Base-by-base conservation (phyloP, 2,329 filamentous ascomycete species). In the Xylariales sp. region DNA sequence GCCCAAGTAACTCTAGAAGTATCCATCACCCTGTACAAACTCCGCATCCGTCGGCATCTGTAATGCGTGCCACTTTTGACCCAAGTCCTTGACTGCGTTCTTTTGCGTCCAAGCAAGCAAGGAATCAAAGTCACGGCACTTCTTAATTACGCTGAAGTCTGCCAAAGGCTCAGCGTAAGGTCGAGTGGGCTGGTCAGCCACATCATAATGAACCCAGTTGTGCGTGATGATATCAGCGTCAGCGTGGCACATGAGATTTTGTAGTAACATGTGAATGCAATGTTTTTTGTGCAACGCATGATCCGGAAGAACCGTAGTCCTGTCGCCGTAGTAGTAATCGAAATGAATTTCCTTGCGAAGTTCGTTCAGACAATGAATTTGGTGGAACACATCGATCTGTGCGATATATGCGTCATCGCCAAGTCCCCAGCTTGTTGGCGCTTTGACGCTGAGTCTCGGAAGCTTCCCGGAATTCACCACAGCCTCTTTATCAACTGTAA, bases 171-270 rank as follows among this genome's bases (percentile, higher is more conserved):
- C n/a, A 19, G 34, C 19, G 12, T 6, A n/a, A 5, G 36, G 25
- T 4, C 25, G 22, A 12, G 16, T 2, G 6, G n/a, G n/a, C 22
- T 19, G 22, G 24, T 39, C 36, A 5, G 24, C n/a, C 11, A 19
- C 24, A 15, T 39, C 24, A 15, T 28, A 16, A 25, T 39, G 25
- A 3, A 39, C 24, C 45, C 45, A 46, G 10, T 43, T 38, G 31
- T 33, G 27, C 4, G 46, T 47, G 25, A 46, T 31, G 20, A 43
- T 20, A 9, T 46, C 43, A n/a, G 46, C 39, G 27, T 47, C 43
- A 4, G 40, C 38, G 27, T 46, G 31, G 35, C 46, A 46, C 38
- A 43, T 40, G 9, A 46, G 35, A 20, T 32, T 40, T 22, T 47
- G 33, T 11, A 45, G 29, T 11, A 47, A 24, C 35, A 41, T 42